Conservation (phyloP, 306 rosid species). For the Pueraria montana region DNA sequence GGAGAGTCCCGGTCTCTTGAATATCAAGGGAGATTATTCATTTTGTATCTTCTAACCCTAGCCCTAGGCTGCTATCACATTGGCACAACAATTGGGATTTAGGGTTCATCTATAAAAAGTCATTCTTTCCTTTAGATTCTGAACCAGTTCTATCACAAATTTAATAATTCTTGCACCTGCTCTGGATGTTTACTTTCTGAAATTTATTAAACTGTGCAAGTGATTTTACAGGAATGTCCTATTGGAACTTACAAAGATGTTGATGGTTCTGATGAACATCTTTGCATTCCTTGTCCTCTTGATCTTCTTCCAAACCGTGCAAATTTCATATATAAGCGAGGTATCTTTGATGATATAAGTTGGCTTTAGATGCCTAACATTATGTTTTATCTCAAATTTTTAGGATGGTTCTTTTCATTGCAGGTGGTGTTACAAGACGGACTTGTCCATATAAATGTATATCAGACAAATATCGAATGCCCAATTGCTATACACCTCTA, state of each 20-base stretch:
- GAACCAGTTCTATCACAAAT: conserved; percentile 7
- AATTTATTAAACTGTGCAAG: conserved; percentile 46
- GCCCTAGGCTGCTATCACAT: neutral
- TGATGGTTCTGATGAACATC: conserved; percentile 81
- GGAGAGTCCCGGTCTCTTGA: neutral
- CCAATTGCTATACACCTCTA: conserved; percentile 93
- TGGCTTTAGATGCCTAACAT: conserved; percentile 41
- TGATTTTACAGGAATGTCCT: conserved; percentile 88
- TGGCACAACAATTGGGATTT: neutral
- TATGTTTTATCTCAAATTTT: conserved; percentile 29
- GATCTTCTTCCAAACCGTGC: conserved; percentile 96
- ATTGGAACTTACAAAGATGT: conserved; percentile 89
- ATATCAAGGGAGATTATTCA: neutral
- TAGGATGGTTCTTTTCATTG: conserved; percentile 52
- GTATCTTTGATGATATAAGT: conserved; percentile 57
- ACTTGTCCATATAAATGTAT: conserved; percentile 89
- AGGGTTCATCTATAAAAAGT: neutral
- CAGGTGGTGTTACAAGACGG: conserved; percentile 79
- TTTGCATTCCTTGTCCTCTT: conserved; percentile 90
- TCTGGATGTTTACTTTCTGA: conserved; percentile 29
- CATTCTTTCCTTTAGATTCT: neutral
- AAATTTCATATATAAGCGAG: conserved; percentile 86
- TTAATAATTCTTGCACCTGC: conserved; percentile 39
- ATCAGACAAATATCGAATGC: conserved; percentile 94
- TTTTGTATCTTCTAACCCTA: neutral